A percentile compares a stretch with the other conserved stretches of the same genome.
Conservation (phyloP, 116 monocot species). For the Dioscorea cayenensis region DNA sequence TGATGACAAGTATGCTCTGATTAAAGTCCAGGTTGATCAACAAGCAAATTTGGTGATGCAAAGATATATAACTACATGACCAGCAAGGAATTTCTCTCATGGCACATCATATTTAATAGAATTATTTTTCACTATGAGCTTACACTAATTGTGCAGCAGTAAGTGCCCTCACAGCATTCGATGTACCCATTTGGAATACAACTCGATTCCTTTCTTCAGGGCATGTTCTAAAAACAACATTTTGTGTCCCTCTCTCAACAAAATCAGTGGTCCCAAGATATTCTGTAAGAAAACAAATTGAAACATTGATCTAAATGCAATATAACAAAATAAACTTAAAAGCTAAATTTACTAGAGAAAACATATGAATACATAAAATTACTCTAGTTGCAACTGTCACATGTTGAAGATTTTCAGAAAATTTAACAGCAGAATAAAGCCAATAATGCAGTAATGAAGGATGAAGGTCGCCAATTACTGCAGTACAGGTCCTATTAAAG, state of each 20-base stretch:
- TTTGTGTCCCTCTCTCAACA: constrained; percentile 69
- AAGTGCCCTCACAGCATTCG: constrained; percentile 89
- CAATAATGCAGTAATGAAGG: no score
- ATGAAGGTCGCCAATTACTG: no score
- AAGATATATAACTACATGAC: not conserved
- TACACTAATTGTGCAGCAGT: constrained; percentile 86
- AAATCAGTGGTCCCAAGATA: constrained; percentile 77
- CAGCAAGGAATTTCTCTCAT: not conserved
- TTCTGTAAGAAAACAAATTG: constrained; percentile 22
- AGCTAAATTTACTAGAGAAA: not conserved
- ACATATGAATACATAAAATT: no score
- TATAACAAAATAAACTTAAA: not conserved
- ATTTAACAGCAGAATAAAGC: no score
- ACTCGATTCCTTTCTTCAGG: constrained; percentile 64
- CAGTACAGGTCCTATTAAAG: no score
- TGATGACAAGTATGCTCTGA: not conserved
- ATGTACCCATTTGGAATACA: constrained; percentile 95
- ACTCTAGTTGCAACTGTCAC: no score
- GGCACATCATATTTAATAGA: not conserved
- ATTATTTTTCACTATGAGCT: constrained; percentile 6
- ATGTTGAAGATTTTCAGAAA: no score
- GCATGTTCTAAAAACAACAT: constrained; percentile 91
- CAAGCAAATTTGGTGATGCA: not conserved
- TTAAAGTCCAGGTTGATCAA: not conserved
- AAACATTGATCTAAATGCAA: no score